These are phyloP conservation scores for Quercus suber DNA, from an alignment of 306 rosid genomes.

Conservation along the genomic window DNA sequence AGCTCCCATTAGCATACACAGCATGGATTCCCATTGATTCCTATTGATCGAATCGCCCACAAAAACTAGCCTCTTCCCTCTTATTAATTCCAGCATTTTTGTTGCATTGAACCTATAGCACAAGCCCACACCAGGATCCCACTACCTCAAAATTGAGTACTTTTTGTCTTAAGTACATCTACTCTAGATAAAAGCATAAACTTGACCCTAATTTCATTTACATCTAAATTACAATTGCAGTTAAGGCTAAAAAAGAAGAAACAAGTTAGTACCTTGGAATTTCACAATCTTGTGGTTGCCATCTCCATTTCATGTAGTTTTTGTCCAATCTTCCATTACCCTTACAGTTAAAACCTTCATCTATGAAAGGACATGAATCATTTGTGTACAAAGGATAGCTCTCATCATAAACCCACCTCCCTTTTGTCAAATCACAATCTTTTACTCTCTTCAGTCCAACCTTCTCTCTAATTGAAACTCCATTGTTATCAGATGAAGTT, in stretches of 20 bases:
- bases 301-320: conserved; percentile 70
- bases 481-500: conserved; percentile 12
- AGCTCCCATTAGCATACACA: conserved; percentile 75
- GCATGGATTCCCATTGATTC: conserved; percentile 96
- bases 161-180: not conserved
- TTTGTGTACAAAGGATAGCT: conserved; percentile 60
- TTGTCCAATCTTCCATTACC: conserved; percentile 84
- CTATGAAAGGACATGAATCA: conserved; percentile 76
- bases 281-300: conserved; percentile 76
- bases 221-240: conserved; percentile 8
- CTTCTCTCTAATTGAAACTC: conserved; percentile 22
- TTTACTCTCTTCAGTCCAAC: conserved; percentile 27
- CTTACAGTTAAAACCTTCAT: conserved; percentile 87
- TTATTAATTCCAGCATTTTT: conserved; percentile 73
- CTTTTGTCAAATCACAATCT: conserved; percentile 68
- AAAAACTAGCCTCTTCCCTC: conserved; percentile 92
- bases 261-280: conserved; percentile 49
- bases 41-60: conserved; percentile 95
- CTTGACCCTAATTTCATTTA: not conserved
- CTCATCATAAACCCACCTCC: conserved; percentile 84
- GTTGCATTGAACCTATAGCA: conserved; percentile 78
- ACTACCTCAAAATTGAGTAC: conserved; percentile 13
- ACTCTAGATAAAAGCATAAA: not conserved
- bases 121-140: conserved; percentile 14
- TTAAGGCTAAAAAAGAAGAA: conserved; percentile 3